Percentiles rank a stretch among this genome's conserved stretches.
These are phyloP conservation scores for Leishmania mexicana DNA, from an alignment of 208 protist genomes.

Conservation along the genomic window DNA sequence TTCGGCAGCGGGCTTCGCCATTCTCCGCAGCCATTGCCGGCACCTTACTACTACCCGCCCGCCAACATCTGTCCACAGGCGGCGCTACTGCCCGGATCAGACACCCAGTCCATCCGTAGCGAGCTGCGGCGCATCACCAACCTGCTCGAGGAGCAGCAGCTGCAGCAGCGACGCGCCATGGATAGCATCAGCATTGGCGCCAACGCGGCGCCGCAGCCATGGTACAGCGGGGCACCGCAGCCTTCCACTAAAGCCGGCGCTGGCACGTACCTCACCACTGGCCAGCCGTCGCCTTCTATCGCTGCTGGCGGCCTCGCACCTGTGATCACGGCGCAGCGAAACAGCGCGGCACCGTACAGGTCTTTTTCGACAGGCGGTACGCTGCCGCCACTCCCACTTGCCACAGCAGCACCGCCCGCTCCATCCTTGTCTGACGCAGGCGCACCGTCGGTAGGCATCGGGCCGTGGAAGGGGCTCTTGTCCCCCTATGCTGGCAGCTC, in stretches of 20 bases:
- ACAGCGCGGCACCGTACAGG: background rate
- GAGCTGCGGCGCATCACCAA: constrained; percentile 30
- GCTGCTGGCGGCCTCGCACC: background rate
- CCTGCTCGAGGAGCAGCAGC: constrained; percentile 30
- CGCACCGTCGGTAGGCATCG: background rate
- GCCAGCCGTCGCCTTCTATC: constrained; percentile 12
- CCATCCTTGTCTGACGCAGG: background rate
- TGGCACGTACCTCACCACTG: constrained; percentile 36
- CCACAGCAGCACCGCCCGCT: constrained; percentile 6
- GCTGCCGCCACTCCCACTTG: constrained; percentile 22
- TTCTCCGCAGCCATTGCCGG: background rate
- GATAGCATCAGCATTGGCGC: background rate
- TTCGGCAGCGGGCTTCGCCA: constrained; percentile 11
- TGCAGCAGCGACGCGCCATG: constrained; percentile 7
- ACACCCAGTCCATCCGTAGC: constrained; percentile 25
- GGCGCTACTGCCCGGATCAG: constrained; percentile 10
- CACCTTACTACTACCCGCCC: constrained; percentile 1
- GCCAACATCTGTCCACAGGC: constrained; percentile 5
- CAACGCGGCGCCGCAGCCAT: background rate
- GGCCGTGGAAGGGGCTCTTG: constrained; percentile 15
- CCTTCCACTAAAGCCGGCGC: constrained; percentile 12
- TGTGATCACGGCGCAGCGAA: background rate
- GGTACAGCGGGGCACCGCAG: background rate
- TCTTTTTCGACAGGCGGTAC: constrained; percentile 16
- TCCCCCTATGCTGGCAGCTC: background rate